These are phyloP conservation scores for Berkeleyomyces rouxiae DNA, from an alignment of 2,329 filamentous ascomycete species.

Conservation along the genomic window DNA sequence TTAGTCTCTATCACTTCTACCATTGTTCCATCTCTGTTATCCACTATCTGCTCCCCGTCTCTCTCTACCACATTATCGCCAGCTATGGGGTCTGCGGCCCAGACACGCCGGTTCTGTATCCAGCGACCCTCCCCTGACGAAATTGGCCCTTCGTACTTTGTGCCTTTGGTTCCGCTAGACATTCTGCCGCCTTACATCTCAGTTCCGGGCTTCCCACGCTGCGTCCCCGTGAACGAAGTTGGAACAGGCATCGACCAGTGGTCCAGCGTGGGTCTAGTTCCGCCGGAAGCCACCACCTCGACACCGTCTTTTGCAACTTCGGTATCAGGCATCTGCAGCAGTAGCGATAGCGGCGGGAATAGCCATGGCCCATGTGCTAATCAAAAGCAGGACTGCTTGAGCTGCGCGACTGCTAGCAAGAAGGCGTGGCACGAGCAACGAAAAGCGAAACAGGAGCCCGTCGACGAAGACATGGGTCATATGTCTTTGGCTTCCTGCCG, in stretches of 20 bases:
- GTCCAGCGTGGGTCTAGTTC: background rate
- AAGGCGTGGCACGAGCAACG: no score
- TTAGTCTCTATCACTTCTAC: background rate
- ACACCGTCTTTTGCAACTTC: background rate
- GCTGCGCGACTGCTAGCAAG: background rate
- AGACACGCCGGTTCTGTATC: conserved; percentile 23
- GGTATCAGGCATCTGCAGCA: background rate
- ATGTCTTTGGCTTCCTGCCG: background rate
- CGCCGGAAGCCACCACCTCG: background rate
- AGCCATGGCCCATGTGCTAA: background rate
- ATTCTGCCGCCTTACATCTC: conserved; percentile 32
- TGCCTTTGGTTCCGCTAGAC: conserved; percentile 38
- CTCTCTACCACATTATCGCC: background rate
- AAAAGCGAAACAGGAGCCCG: no score
- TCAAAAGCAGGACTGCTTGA: background rate
- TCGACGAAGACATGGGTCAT: background rate
- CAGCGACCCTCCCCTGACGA: conserved; percentile 24
- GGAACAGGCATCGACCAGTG: background rate
- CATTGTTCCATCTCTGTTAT: background rate
- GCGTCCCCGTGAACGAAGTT: conserved; percentile 24
- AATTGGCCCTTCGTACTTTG: conserved; percentile 19
- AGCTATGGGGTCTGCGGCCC: background rate
- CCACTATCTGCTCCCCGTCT: background rate
- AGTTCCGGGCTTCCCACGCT: conserved; percentile 27
- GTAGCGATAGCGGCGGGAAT: background rate